A percentile compares a stretch with the other conserved stretches of the same genome.
Conservation (phyloP, 2,329 filamentous ascomycete genomes). For the Sarocladium kiliense region DNA sequence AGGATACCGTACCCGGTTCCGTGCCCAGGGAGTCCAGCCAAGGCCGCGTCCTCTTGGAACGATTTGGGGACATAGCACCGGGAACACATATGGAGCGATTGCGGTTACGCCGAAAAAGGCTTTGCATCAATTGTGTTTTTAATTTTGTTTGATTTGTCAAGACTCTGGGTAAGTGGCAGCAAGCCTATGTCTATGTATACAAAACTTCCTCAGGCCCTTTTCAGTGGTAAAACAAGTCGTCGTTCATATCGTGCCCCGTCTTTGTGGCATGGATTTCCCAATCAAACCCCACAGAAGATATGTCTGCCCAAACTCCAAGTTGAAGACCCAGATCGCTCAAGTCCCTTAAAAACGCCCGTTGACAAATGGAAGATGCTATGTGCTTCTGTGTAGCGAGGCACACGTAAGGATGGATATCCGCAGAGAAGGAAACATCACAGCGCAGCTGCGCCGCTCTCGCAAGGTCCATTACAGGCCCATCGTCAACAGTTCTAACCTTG, state of each 20-base stretch:
- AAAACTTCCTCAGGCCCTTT: neutral
- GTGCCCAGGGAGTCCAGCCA: too few species aligned
- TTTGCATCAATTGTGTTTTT: neutral
- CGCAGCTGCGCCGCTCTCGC: neutral
- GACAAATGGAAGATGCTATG: neutral
- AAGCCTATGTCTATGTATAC: constrained; percentile 6
- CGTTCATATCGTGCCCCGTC: neutral
- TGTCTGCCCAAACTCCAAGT: neutral
- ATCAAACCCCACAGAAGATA: too few species aligned
- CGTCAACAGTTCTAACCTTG: constrained; percentile 32
- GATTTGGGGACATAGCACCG: too few species aligned
- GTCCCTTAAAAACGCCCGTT: neutral
- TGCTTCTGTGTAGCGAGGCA: neutral
- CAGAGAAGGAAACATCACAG: neutral
- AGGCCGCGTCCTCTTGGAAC: too few species aligned
- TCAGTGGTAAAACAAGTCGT: neutral
- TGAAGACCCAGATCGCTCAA: constrained; percentile 1
- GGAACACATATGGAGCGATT: too few species aligned
- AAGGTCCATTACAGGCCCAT: constrained; percentile 23
- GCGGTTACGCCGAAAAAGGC: neutral
- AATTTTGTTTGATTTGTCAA: neutral
- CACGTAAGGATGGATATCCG: neutral
- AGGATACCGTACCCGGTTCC: too few species aligned
- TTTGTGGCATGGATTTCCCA: neutral
- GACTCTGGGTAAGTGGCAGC: neutral